Evolutionary conservation across 495 filamentous ascomycete species (phyloP).

Genomic region (Tuber umbilicatum): DNA sequence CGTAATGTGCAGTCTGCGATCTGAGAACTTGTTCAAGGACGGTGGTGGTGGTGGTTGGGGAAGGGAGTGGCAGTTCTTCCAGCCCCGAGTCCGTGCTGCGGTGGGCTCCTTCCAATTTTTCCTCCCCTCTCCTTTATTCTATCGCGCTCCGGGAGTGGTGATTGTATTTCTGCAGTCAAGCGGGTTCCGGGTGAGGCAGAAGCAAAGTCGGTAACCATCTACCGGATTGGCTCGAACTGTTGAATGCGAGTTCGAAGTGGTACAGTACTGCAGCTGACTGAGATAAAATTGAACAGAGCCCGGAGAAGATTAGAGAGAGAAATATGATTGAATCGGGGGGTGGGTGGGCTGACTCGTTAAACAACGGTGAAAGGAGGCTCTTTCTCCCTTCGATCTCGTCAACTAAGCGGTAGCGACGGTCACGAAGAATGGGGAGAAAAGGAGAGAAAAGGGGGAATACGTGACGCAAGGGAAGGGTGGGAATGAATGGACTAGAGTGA

Average conservation of each 20-base stretch:
- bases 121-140: conserved; percentile 26
- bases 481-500: neutral
- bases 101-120: conserved; percentile 26
- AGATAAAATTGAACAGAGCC: neutral
- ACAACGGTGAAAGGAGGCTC: neutral
- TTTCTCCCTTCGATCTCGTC: conserved; percentile 1
- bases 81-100: conserved; percentile 25
- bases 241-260: neutral
- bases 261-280: neutral
- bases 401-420: neutral
- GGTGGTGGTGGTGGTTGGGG: conserved; percentile 22
- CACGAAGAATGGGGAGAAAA: neutral
- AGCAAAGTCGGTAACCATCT: conserved; percentile 22
- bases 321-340: neutral
- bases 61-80: conserved; percentile 15
- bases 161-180: conserved; percentile 24
- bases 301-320: neutral
- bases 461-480: neutral
- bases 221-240: neutral
- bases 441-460: neutral
- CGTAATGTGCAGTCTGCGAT: conserved; percentile 2
- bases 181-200: conserved; percentile 32
- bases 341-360: neutral
- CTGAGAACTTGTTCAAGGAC: conserved; percentile 19
- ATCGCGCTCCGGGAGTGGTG: conserved; percentile 23